These are phyloP conservation scores for Metschnikowia reukaufii DNA, from an alignment of 805 yeast genomes.

Conservation along the genomic window DNA sequence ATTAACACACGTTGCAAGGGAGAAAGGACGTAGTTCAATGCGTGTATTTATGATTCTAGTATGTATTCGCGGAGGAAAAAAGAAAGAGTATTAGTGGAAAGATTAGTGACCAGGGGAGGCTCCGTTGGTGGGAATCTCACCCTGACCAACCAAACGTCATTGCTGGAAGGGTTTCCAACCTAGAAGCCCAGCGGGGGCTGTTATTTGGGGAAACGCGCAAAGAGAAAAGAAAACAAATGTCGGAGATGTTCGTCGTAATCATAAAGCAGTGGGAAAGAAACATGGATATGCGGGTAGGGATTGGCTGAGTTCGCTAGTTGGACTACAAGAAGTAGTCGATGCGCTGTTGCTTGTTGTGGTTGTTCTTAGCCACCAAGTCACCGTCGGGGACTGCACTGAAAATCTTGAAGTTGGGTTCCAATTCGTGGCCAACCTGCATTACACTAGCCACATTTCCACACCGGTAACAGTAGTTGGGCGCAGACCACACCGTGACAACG, in stretches of 20 bases:
- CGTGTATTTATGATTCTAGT: constrained; percentile 1
- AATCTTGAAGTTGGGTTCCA: constrained; percentile 87
- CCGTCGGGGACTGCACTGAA: constrained; percentile 96
- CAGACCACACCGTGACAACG: constrained; percentile 97
- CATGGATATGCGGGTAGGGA: too few relatives aligned
- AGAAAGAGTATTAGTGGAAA: not conserved
- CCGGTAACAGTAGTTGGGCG: constrained; percentile 95
- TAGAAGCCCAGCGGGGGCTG: not conserved
- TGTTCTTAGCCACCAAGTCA: constrained; percentile 41
- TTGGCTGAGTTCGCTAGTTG: too few relatives aligned
- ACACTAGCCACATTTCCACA: constrained; percentile 99
- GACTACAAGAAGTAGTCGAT: constrained; percentile 44
- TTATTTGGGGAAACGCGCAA: not conserved
- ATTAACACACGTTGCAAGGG: too few relatives aligned
- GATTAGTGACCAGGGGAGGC: not conserved
- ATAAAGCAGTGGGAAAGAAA: not conserved
- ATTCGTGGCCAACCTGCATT: constrained; percentile 88
- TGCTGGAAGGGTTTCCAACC: not conserved
- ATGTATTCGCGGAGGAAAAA: not conserved
- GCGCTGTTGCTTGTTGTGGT: constrained; percentile 42
- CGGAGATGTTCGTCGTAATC: constrained; percentile 6
- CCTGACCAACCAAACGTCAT: not conserved
- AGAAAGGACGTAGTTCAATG: too few relatives aligned
- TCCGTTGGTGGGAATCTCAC: not conserved
- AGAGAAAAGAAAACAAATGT: constrained; percentile 1